Conservation (phyloP, 1,284 basidiomycete species). For the Sparassis latifolia region DNA sequence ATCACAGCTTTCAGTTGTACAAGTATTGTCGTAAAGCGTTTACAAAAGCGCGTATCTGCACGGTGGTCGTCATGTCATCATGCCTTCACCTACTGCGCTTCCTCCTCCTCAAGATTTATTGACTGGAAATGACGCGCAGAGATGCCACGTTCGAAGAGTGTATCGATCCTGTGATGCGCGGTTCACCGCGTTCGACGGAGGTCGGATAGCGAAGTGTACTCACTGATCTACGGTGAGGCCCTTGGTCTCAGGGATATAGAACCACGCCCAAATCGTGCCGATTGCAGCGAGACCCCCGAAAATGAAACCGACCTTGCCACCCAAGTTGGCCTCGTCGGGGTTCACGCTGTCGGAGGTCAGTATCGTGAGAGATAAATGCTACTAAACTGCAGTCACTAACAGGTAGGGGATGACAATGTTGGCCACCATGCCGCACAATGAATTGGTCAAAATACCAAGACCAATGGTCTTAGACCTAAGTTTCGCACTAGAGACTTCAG, state of each 20-base stretch:
- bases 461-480: conserved; percentile 8
- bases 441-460: conserved; percentile 9
- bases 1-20: no score
- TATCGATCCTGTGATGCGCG: background rate
- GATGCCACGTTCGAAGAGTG: background rate
- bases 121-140: background rate
- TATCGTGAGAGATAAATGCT: no score
- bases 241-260: conserved; percentile 9
- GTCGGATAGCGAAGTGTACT: background rate
- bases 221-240: conserved; percentile 7
- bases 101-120: background rate
- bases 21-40: no score
- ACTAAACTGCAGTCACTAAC: background rate
- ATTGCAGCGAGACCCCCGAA: conserved; percentile 7
- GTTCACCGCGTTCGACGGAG: background rate
- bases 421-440: conserved; percentile 8
- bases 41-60: no score
- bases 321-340: conserved; percentile 9
- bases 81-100: background rate
- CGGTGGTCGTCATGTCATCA: no score
- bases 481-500: conserved; percentile 7
- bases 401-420: conserved; percentile 8
- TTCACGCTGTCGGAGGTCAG: conserved; percentile 1
- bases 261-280: conserved; percentile 5
- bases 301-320: conserved; percentile 10